phyloP scores from a whole-genome alignment of 2,329 filamentous ascomycete genomes.

The Beauveria sp. region DNA sequence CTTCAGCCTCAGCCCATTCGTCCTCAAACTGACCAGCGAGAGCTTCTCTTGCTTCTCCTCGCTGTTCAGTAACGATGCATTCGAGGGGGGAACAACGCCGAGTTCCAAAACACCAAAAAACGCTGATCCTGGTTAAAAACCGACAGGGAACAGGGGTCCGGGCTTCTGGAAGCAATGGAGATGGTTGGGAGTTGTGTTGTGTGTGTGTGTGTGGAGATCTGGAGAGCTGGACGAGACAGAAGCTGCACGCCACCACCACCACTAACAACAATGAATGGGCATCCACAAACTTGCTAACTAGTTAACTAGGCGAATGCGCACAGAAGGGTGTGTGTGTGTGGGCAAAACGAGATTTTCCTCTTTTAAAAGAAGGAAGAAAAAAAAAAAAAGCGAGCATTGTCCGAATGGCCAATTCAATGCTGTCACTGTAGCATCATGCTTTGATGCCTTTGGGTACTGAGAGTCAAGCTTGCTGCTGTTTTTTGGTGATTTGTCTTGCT shows the following conservation, averaged over 20 bases:
- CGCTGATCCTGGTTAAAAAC: not conserved
- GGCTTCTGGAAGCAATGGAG: conserved; percentile 6
- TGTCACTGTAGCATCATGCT: not conserved
- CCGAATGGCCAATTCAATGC: not conserved
- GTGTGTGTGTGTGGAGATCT: not conserved
- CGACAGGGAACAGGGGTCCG: conserved; percentile 3
- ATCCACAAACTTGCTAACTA: no score
- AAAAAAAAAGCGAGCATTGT: not conserved
- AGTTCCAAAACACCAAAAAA: not conserved
- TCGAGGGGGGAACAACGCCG: not conserved
- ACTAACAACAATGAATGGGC: not conserved
- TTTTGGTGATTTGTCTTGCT: not conserved
- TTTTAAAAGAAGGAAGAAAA: no score
- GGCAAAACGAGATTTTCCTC: no score
- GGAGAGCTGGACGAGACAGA: not conserved
- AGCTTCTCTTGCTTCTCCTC: not conserved
- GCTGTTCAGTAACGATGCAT: conserved; percentile 1
- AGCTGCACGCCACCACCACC: not conserved
- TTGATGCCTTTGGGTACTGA: not conserved
- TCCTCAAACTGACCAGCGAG: not conserved
- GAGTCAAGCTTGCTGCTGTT: not conserved
- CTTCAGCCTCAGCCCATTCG: not conserved
- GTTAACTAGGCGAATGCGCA: no score
- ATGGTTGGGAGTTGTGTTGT: not conserved
- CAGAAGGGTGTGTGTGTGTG: no score